Base-by-base conservation (phyloP, 2,329 filamentous ascomycete species). In the Claviceps capensis region DNA sequence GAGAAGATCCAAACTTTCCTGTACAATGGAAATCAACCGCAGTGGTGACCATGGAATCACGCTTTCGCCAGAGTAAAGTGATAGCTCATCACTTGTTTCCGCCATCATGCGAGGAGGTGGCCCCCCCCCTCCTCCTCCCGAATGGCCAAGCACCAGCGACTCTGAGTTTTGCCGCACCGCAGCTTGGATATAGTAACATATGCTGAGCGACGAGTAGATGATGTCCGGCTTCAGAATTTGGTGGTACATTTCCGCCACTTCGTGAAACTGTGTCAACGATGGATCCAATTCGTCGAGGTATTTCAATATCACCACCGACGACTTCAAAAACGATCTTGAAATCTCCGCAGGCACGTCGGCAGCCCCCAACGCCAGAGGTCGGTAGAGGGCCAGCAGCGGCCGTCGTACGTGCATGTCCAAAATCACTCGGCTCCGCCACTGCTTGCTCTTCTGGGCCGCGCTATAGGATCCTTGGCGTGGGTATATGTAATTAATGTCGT, bases 221-320 rank as follows among this genome's bases (percentile, higher is more conserved):
- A 79, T 73, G 55, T 79, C 77, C 54, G 72, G 70, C 57, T 74
- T 76, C 38, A 79, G 60, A 11, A 77, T 66, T 48, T 77, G 68
- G 53, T 77, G 69, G 51, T 77, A 76, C 68, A 78, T 74, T 53
- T 76, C 72, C 56, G 69, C 69, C 23, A 76, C 67, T 43, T 73
- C 70, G 42, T 68, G 63, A 49, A 73, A 78, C 47, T 72, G 69
- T 2, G 71, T 65, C 5, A 70, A 65, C 23, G 65, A 60, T 0
- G 74, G 71, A 53, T 79, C 75, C 5, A 79, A 61, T 54, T 79
- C 75, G 54, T 79, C 75, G 45, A 78, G 64, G 53, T 77, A 78
- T 14, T 71, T 74, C 47, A 79, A 64, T n/a, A 79, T 70, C 16
- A 74, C 69, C 69, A 78, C 77, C 2, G 73, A 78, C 0, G 75